Conservation (phyloP, 2,329 filamentous ascomycete species). For the Geosmithia flava region DNA sequence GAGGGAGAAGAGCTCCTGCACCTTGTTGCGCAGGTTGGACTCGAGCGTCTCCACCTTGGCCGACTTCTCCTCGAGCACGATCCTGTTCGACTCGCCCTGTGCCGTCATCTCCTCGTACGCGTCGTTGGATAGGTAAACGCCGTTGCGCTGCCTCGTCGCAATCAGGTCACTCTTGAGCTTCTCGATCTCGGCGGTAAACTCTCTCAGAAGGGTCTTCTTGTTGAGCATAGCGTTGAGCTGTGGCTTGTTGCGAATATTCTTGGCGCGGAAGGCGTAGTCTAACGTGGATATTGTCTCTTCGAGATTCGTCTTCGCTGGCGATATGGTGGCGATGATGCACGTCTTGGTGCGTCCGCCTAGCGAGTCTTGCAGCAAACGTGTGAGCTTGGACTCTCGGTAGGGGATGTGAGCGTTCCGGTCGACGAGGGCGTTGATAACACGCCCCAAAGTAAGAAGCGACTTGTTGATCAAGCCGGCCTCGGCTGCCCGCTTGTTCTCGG, state of each 20-base stretch:
- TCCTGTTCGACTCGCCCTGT: conserved; percentile 82
- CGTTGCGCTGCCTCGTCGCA: conserved; percentile 83
- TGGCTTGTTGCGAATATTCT: conserved; percentile 97
- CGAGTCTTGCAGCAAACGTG: conserved; percentile 88
- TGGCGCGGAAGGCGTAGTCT: conserved; percentile 94
- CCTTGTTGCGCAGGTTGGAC: conserved; percentile 79
- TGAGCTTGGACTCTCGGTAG: conserved; percentile 88
- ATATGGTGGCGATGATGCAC: conserved; percentile 95
- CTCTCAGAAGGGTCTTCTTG: conserved; percentile 82
- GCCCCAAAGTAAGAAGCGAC: conserved; percentile 83
- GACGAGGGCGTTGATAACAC: conserved; percentile 94
- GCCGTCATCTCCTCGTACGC: conserved; percentile 83
- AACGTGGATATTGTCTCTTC: conserved; percentile 98
- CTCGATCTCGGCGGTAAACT: conserved; percentile 88
- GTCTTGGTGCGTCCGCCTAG: conserved; percentile 93
- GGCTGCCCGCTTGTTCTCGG: conserved; percentile 92
- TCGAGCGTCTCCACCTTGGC: conserved; percentile 91
- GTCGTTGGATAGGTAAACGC: conserved; percentile 85
- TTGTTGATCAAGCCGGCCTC: conserved; percentile 98
- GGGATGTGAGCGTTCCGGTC: conserved; percentile 86
- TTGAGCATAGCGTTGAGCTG: conserved; percentile 86
- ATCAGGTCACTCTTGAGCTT: conserved; percentile 90
- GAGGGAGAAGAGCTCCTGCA: conserved; percentile 79
- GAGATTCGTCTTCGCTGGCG: conserved; percentile 85
- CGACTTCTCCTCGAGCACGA: conserved; percentile 82